A percentile compares a stretch with the other conserved stretches of the same genome.
phyloP scores from a whole-genome alignment of 257 asterid species.

The Jaltomata sinuosa region DNA sequence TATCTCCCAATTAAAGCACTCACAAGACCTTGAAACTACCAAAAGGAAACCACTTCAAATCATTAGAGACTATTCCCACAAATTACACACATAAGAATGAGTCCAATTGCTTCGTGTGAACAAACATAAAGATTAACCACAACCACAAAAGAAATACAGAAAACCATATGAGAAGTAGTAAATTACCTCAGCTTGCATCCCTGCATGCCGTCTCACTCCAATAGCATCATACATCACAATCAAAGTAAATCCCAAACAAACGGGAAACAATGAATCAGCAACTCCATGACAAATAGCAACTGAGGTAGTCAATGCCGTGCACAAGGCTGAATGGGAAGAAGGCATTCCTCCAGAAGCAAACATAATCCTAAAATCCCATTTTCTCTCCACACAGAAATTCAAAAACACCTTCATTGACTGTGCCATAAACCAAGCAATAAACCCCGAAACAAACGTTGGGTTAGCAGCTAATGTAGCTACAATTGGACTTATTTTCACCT shows the following conservation, averaged over 20 bases:
- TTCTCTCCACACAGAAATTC: constrained; percentile 74
- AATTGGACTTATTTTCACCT: constrained; percentile 73
- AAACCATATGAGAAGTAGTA: neutral
- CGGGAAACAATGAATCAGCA: constrained; percentile 82
- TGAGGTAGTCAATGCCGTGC: constrained; percentile 82
- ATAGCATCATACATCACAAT: constrained; percentile 94
- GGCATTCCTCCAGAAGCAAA: constrained; percentile 89
- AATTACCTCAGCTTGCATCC: constrained; percentile 84
- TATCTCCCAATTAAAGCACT: neutral
- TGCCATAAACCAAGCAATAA: constrained; percentile 63
- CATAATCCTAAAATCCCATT: constrained; percentile 71
- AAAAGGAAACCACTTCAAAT: neutral
- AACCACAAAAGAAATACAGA: neutral
- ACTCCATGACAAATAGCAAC: constrained; percentile 86
- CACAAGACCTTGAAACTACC: neutral
- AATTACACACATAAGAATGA: neutral
- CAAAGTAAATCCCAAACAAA: constrained; percentile 78
- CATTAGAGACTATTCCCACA: neutral
- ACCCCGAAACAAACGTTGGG: constrained; percentile 71
- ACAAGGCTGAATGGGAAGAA: constrained; percentile 85
- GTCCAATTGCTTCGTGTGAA: no score
- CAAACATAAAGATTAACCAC: neutral
- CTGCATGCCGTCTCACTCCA: constrained; percentile 86
- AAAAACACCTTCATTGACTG: constrained; percentile 70
- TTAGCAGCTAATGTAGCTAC: constrained; percentile 70